Conservation (phyloP, 768 basidiomycete species). For the Amylocystis lapponica region DNA sequence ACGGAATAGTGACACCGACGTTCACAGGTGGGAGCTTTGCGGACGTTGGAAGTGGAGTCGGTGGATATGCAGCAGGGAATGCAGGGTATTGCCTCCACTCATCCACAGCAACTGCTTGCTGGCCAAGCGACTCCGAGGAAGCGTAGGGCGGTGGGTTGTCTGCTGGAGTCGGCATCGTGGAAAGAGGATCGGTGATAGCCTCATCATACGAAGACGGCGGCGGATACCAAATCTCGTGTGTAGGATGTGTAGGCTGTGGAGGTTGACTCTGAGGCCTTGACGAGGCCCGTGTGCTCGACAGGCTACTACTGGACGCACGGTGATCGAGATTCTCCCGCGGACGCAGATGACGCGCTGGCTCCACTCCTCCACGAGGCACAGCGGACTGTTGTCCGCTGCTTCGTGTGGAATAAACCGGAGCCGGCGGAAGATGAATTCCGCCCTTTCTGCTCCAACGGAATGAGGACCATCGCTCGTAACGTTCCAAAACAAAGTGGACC, state of each 20-base stretch:
- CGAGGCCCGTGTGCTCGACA: not conserved
- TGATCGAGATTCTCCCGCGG: too few species aligned
- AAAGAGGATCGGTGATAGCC: conserved; percentile 24
- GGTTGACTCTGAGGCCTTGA: not conserved
- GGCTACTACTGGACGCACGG: too few species aligned
- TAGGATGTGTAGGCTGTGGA: conserved; percentile 2
- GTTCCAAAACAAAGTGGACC: conserved; percentile 28
- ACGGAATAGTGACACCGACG: conserved; percentile 7
- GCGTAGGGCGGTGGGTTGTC: conserved; percentile 1
- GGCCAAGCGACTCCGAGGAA: conserved; percentile 7
- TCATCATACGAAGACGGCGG: conserved; percentile 42
- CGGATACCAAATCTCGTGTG: conserved; percentile 57
- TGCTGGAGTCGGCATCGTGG: conserved; percentile 13
- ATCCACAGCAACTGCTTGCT: conserved; percentile 26
- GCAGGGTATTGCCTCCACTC: conserved; percentile 73
- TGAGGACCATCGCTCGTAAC: conserved; percentile 21
- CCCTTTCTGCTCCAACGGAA: not conserved
- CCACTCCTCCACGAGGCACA: too few species aligned
- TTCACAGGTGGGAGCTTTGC: conserved; percentile 7
- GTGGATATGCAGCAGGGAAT: conserved; percentile 73
- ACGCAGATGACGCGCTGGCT: too few species aligned
- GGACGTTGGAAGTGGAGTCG: conserved; percentile 29
- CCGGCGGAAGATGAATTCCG: not conserved
- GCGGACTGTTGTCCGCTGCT: not conserved
- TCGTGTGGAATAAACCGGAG: not conserved